Base-by-base conservation (phyloP, 208 protist species). In the Trypanosoma lewisi region DNA sequence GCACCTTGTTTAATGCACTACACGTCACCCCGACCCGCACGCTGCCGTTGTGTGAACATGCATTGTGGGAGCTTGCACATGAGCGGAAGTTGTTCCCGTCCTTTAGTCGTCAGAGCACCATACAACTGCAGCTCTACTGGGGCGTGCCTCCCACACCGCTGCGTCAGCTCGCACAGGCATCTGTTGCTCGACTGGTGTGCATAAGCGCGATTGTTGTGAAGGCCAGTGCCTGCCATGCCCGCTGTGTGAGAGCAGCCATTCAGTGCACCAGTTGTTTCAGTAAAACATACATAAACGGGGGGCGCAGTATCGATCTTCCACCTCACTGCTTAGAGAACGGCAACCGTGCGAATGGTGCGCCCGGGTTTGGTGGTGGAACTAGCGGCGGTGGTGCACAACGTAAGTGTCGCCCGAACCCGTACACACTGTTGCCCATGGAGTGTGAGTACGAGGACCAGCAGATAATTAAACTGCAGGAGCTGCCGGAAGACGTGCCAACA, bases 401-500 rank as follows among this genome's bases (percentile, higher is more conserved):
- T 21, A 83, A 87, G 69, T 98, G 95, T 74, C 86, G 85, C 0
- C 91, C 87, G 0, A 96, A 98, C 63, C 95, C 95, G 6, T 98
- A 97, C 69, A 91, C 97, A 23, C 58, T 98, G 34, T 73, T 97
- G 5, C 80, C 89, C n/a, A 95, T 95, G 77, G 89, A 89, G 70
- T 96, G 87, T 62, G 80, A 95, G 76, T 98, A 90, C 72, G 86
- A 96, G 51, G 95, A 98, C 63, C 83, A 94, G 72, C 90, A 98
- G 51, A 79, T 95, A 28, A 67, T 98, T 25, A 97, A 97, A 64
- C 75, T 98, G 61, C 96, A 98, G 74, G 96, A 98, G 77, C 75
- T 94, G n/a, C 95, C 94, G 14, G 95, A 98, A 62, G 88, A 94
- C 54, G 93, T 97, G 34, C 94, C 94, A 4, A 96, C 94, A 8